Percentiles rank a stretch among this genome's conserved stretches.
Conservation (phyloP, 139 green algal genomes). For the Coelastrella sp. region DNA sequence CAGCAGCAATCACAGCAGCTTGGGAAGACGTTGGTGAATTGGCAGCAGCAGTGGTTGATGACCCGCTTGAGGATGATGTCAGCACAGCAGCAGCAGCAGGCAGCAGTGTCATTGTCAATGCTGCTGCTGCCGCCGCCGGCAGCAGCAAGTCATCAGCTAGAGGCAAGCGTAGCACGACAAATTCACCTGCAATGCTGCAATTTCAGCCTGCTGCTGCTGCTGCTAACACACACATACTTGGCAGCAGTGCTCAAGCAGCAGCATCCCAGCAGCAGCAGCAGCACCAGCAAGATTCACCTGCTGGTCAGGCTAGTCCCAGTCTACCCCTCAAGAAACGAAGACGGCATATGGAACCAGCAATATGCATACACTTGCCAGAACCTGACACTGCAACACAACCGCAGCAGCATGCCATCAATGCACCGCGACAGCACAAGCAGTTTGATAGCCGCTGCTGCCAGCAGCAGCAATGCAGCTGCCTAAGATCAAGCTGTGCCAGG, state of each 20-base stretch:
- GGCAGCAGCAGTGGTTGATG: conserved; percentile 4
- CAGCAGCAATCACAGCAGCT: not conserved
- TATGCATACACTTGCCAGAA: not conserved
- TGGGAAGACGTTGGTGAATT: not conserved
- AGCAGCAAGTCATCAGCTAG: not conserved
- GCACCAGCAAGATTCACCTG: conserved; percentile 24
- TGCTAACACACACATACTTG: not conserved
- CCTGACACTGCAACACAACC: not conserved
- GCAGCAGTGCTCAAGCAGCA: not conserved
- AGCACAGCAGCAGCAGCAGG: conserved; percentile 25
- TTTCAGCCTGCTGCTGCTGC: not conserved
- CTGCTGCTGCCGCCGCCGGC: not conserved
- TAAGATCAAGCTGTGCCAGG: not conserved
- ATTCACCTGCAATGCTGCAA: not conserved
- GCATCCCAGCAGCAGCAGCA: not conserved
- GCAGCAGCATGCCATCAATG: not conserved
- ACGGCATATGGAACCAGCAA: no score
- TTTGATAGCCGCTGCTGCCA: not conserved
- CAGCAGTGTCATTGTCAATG: not conserved
- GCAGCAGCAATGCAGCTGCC: not conserved
- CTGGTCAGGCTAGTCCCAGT: no score
- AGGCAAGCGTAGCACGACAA: not conserved
- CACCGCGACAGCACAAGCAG: no score
- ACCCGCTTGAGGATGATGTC: not conserved
- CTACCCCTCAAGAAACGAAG: no score